Evolutionary conservation across 805 yeast species (phyloP).

Genomic region (Cyberlindnera samutprakarnensis): DNA sequence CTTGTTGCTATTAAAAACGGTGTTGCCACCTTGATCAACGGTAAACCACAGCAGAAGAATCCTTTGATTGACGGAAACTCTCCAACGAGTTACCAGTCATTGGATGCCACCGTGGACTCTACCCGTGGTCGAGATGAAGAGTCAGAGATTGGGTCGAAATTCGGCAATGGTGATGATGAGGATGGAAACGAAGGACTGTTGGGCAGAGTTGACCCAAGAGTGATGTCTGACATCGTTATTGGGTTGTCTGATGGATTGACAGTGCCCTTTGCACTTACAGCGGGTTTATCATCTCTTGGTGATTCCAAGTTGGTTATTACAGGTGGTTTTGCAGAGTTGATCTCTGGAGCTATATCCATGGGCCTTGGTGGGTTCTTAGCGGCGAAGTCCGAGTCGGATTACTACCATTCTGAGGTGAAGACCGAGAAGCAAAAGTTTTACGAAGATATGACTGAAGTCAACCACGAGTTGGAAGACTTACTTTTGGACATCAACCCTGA

Average conservation of each 20-base stretch:
- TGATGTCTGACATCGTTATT: conserved; percentile 87
- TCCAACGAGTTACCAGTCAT: conserved; percentile 10
- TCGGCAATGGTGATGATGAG: conserved; percentile 5
- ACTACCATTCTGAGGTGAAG: conserved; percentile 62
- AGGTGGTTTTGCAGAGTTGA: conserved; percentile 96
- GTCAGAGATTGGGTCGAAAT: conserved; percentile 1
- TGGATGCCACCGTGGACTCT: conserved; percentile 11
- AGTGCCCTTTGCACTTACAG: conserved; percentile 98
- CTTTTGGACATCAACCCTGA: conserved; percentile 56
- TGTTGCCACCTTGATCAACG: conserved; percentile 12
- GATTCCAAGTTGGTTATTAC: conserved; percentile 86
- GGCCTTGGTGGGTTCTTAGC: conserved; percentile 96
- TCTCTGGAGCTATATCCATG: conserved; percentile 96
- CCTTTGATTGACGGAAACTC: conserved; percentile 8
- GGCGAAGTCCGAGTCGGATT: conserved; percentile 81
- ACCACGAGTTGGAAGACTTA: conserved; percentile 75
- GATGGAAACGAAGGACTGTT: conserved; percentile 27
- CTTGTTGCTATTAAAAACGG: conserved; percentile 21
- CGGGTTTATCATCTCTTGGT: conserved; percentile 89
- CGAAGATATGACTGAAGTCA: conserved; percentile 54
- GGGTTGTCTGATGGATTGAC: conserved; percentile 95
- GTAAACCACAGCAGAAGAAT: not conserved
- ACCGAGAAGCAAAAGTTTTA: conserved; percentile 63
- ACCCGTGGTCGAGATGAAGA: conserved; percentile 2
- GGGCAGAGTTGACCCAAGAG: conserved; percentile 74